Evolutionary conservation across 257 asterid genomes (phyloP), one percentile per base, ranked within the genome.

Genomic region (Solanum pinnatisectum): DNA sequence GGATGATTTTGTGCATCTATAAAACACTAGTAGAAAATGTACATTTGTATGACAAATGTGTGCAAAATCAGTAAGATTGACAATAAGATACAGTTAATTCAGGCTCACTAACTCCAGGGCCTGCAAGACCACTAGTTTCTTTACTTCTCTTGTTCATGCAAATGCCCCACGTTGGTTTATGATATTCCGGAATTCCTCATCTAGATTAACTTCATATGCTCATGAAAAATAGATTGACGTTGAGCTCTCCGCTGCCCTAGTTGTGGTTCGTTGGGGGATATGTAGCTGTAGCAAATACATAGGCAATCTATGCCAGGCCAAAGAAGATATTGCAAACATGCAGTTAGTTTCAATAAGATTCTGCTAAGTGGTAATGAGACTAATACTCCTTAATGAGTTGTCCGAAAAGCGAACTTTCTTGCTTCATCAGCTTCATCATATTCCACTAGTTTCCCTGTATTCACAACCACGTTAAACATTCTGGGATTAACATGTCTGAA

Each of bases 351-450:
- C 89, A 89, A 11, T 86, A 88, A 15, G 90, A 86, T 83, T 94
- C 93, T 32, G 92, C 91, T 15, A 95, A 92, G 18, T 90, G 94
- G 78, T 90, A 82, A 87, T 93, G 94, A 77, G 98, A 94, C 98
- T 98, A 96, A 87, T 95, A 96, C 90, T 96, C 98, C 90, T 96
- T 93, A 33, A 95, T 98, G 25, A 96, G 98, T 89, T 93, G 94
- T 36, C 93, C 94, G 35, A 95, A 96, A 88, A 94, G 87, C 0
- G 98, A 95, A 84, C 91, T 94, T 87, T 94, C 95, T 52, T 90
- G 92, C 89, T 93, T 93, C 98, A 96, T 94, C 71, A 95, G 92
- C 0, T 84, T 95, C 98, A 88, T 94, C 99, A 60, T 90, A 95
- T 90, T 96, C 98, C 86, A 95, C 94, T 52, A 96, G 90, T 89